phyloP scores from a whole-genome alignment of 306 rosid species.

The Cucumis sativus region Cucumber_9930_V3 NC_026655.2:20184001-20184500 shows the following conservation, averaged over 20 bases:
- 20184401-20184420: constrained; percentile 65
- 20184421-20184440: constrained; percentile 74
- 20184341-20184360: not conserved
- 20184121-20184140: not conserved
- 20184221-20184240: not conserved
- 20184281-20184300: not conserved
- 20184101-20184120: not conserved
- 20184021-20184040: not conserved
- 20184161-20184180: not conserved
- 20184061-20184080: not conserved
- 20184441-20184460: constrained; percentile 89
- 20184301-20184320: not conserved
- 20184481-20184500: not conserved
- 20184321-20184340: not conserved
- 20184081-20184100: not conserved
- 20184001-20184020: not conserved
- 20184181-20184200: not conserved
- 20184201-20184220: not conserved
- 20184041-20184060: not conserved
- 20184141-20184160: not conserved
- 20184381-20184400: constrained; percentile 62
- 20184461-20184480: constrained; percentile 5
- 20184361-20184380: constrained; percentile 11
- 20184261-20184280: not conserved
- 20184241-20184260: not conserved